Evolutionary conservation across 768 basidiomycete species (phyloP), one percentile per base, ranked within the genome.

Genomic region (Hygrocybe coccinea): DNA sequence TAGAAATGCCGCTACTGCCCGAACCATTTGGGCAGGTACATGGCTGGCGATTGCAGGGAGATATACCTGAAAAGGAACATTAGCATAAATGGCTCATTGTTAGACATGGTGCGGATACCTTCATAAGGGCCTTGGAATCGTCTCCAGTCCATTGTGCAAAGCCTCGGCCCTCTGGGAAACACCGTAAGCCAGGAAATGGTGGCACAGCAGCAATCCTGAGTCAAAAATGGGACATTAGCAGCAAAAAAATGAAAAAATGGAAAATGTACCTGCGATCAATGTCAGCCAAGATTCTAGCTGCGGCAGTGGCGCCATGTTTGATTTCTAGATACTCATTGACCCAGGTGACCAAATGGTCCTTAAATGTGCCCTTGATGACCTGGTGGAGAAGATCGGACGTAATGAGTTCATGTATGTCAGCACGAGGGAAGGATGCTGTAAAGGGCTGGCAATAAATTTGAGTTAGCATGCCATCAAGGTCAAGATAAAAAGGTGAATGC

Each of bases 361-460:
- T 76, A 60, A 75, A 76, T 1, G 62, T 66, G 10, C 74, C 73
- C 55, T 76, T 76, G 60, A 76, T 73, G 3, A 77, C 33, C 56
- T 76, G 73, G 55, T 76, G 73, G 2, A 74, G 65, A 2, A 74
- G 59, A 56, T 74, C 71, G 2, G 72, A 68, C 2, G 68, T 38
- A 0, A 74, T 38, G 2, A 71, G 60, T 14, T 62, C 63, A 56
- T 73, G 66, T 38, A 74, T 74, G 52, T 74, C 68, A 0, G 73
- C 73, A 14, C 66, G 60, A 1, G 72, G 72, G 56, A 71, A 72
- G 19, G 52, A 22, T 33, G 56, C 33, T 1, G 73, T 75, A 50
- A 74, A 74, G 5, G 71, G 72, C 72, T 73, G 44, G 29, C 29
- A 29, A 29, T 29, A 29, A 29, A 29, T 29, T 29, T 29, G 29